phyloP scores from a whole-genome alignment of 768 basidiomycete genomes.

The Pulveroboletus ravenelii region DNA sequence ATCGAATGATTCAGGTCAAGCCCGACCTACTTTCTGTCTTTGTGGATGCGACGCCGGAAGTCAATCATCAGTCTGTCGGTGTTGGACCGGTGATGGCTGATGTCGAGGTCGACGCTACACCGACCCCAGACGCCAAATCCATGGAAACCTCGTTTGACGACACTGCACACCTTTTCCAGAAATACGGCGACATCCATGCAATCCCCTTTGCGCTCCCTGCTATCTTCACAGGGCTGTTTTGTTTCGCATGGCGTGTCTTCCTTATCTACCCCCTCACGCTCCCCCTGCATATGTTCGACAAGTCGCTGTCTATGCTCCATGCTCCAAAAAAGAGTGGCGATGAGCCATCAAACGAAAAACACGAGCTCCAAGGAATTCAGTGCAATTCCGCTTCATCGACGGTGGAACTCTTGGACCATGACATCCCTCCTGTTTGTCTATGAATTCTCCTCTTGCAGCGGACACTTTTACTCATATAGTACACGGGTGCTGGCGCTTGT shows the following conservation, averaged over 20 bases:
- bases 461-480: conserved; percentile 41
- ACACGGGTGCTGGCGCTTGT: conserved; percentile 42
- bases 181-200: conserved; percentile 28
- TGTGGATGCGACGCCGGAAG: conserved; percentile 49
- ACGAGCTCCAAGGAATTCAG: conserved; percentile 24
- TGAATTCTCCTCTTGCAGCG: conserved; percentile 37
- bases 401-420: conserved; percentile 28
- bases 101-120: conserved; percentile 32
- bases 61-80: conserved; percentile 31
- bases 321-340: conserved; percentile 25
- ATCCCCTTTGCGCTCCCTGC: conserved; percentile 27
- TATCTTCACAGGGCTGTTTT: conserved; percentile 36
- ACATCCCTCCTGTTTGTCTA: conserved; percentile 46
- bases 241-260: conserved; percentile 45
- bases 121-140: conserved; percentile 15
- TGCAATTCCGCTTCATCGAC: conserved; percentile 26
- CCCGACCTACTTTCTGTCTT: conserved; percentile 38
- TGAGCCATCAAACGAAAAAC: conserved; percentile 27
- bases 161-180: conserved; percentile 18
- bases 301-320: conserved; percentile 33
- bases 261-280: conserved; percentile 48
- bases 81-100: conserved; percentile 25
- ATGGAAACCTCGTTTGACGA: conserved; percentile 23
- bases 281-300: conserved; percentile 39
- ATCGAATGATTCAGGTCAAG: conserved; percentile 37